These are phyloP conservation scores for Podaxis pistillaris DNA, from an alignment of 768 basidiomycete genomes.

Conservation along the genomic window DNA sequence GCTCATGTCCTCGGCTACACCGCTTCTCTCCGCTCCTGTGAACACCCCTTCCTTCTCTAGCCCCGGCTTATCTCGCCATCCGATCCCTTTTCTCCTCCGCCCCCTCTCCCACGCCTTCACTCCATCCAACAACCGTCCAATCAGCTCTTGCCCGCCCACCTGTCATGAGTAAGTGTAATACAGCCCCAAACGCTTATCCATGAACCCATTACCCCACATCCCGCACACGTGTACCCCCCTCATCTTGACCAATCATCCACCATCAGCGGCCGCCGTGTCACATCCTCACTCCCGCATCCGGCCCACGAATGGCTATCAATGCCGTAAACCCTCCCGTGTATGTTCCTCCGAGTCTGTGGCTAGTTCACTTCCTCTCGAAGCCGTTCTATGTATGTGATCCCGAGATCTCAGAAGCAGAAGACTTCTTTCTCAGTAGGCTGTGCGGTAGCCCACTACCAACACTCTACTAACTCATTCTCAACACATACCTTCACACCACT, in stretches of 20 bases:
- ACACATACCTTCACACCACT: neutral
- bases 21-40: neutral
- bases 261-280: conserved; percentile 10
- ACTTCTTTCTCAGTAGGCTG: neutral
- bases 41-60: neutral
- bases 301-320: neutral
- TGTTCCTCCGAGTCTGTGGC: neutral
- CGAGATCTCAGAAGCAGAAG: conserved; percentile 8
- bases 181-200: neutral
- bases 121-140: neutral
- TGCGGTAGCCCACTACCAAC: too few relatives aligned
- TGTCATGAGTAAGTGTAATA: neutral
- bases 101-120: conserved; percentile 3
- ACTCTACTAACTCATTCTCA: too few relatives aligned
- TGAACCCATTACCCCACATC: neutral
- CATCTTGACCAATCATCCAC: conserved; percentile 11
- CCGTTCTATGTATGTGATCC: neutral
- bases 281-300: neutral
- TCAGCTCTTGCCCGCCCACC: neutral
- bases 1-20: conserved; percentile 13
- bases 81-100: conserved; percentile 1
- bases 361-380: neutral
- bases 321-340: neutral
- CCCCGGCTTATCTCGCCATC: conserved; percentile 3
- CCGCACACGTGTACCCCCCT: neutral